Evolutionary conservation across 176 grass and related monocot genomes (phyloP), one percentile per base, ranked within the genome.

Genomic region (Aegilops sharonensis): DNA sequence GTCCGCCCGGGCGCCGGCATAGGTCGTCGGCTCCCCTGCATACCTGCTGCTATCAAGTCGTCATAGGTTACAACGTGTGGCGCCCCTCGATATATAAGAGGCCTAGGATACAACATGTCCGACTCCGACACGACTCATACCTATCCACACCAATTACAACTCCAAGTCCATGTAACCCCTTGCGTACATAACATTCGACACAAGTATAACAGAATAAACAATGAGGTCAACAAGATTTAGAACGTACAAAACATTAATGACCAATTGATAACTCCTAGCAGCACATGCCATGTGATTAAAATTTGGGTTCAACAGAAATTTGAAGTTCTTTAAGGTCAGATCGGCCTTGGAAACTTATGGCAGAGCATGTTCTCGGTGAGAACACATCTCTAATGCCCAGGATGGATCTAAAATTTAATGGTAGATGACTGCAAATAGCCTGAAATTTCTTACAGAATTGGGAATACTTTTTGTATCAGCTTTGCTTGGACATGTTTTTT

Each of bases 181-280:
- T 47, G 43, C 43, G 43, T 47, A 47, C 43, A 47, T 13, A 47
- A 47, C 10, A 47, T 42, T 42, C 40, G 40, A 47, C 11, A 12
- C 11, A 11, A 47, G 11, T 47, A 47, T 13, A 47, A 47, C 43
- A 47, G 10, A 62, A 80, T 24, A 84, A 81, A 72, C 52, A 85
- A 85, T 39, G 57, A 68, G 5, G 72, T 75, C 29, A 65, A 35
- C 23, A 60, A 25, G 76, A 73, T 79, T 79, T 73, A 25, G 39
- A 79, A 54, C 11, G 48, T 64, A 66, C 7, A 79, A 34, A 59
- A 68, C 47, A 23, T 66, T 35, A 77, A 63, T 66, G 17, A 31
- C 47, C 13, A 23, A 64, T 45, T 71, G 20, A 64, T 36, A 68
- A 78, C 30, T 59, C 37, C 43, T 50, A 70, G 74, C 29, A 73